A percentile compares a stretch with the other conserved stretches of the same genome.
Evolutionary conservation across 352 stramenopile species (phyloP).

Genomic region (Pythium dissimile): DNA sequence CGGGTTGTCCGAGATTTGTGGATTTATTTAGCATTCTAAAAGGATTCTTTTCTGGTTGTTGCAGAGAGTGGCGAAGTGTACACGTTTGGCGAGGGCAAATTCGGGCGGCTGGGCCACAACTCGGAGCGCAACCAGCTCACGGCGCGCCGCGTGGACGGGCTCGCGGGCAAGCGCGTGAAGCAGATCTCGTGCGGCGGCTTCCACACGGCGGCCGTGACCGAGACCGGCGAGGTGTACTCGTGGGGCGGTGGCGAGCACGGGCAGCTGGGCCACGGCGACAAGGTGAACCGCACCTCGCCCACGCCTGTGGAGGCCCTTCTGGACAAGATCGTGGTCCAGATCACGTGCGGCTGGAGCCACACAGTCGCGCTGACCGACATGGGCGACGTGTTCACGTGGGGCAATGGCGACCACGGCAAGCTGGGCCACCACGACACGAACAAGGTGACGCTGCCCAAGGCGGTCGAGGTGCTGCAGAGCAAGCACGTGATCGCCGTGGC

Average conservation of each 20-base stretch:
- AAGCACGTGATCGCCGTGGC: constrained; percentile 95
- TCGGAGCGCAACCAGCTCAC: constrained; percentile 81
- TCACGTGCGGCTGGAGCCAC: constrained; percentile 96
- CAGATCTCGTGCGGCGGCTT: constrained; percentile 89
- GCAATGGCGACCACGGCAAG: constrained; percentile 93
- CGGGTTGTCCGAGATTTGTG: neutral
- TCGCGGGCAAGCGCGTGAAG: constrained; percentile 73
- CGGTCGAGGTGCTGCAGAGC: constrained; percentile 88
- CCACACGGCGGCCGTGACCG: constrained; percentile 82
- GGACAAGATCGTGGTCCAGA: constrained; percentile 89
- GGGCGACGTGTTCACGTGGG: constrained; percentile 93
- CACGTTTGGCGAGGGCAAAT: constrained; percentile 92
- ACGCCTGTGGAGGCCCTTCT: constrained; percentile 90
- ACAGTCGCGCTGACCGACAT: constrained; percentile 92
- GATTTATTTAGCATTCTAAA: too few relatives aligned
- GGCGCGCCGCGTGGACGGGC: constrained; percentile 63
- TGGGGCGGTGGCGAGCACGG: constrained; percentile 91
- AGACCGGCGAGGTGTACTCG: constrained; percentile 84
- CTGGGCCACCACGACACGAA: constrained; percentile 92
- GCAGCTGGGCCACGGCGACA: constrained; percentile 96
- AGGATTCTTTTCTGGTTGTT: too few relatives aligned
- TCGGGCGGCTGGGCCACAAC: constrained; percentile 81
- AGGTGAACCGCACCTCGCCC: constrained; percentile 93
- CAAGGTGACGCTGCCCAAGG: constrained; percentile 93
- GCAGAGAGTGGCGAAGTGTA: constrained; percentile 90